phyloP scores from a whole-genome alignment of 768 basidiomycete species.

The Boletellus emodensis region DNA sequence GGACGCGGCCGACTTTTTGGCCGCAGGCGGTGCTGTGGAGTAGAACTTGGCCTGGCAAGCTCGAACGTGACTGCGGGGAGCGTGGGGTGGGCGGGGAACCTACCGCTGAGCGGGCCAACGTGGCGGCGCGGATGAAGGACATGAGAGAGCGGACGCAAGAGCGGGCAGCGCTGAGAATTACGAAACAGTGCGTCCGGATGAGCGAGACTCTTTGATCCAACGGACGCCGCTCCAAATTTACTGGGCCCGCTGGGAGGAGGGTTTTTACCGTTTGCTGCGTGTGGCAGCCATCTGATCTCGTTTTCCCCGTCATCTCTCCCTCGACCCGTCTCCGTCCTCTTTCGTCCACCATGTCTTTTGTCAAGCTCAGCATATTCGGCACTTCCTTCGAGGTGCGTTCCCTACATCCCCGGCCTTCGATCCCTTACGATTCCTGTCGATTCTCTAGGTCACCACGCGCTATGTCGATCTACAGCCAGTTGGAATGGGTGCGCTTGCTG shows the following conservation, averaged over 20 bases:
- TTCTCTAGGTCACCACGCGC: slow-evolving; percentile 83
- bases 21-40: slow-evolving; percentile 42
- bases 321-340: neutral
- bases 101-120: slow-evolving; percentile 43
- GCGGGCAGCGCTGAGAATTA: neutral
- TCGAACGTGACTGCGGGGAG: neutral
- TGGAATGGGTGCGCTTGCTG: slow-evolving; percentile 80
- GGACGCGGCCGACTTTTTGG: slow-evolving; percentile 48
- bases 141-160: slow-evolving; percentile 26
- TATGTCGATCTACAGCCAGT: slow-evolving; percentile 99
- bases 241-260: slow-evolving; percentile 11
- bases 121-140: slow-evolving; percentile 41
- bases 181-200: neutral
- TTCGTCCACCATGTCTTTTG: slow-evolving; percentile 69
- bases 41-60: slow-evolving; percentile 39
- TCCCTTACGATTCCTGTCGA: slow-evolving; percentile 16
- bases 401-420: slow-evolving; percentile 7
- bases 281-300: slow-evolving; percentile 12
- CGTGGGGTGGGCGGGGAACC: neutral
- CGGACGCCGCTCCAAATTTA: slow-evolving; percentile 10
- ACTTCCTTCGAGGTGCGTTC: slow-evolving; percentile 87
- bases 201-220: slow-evolving; percentile 6
- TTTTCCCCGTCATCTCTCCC: slow-evolving; percentile 13
- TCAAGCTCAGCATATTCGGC: slow-evolving; percentile 97
- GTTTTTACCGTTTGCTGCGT: slow-evolving; percentile 10